Base-by-base conservation (phyloP, 495 filamentous ascomycete genomes). In the Penicillium lagena region DNA sequence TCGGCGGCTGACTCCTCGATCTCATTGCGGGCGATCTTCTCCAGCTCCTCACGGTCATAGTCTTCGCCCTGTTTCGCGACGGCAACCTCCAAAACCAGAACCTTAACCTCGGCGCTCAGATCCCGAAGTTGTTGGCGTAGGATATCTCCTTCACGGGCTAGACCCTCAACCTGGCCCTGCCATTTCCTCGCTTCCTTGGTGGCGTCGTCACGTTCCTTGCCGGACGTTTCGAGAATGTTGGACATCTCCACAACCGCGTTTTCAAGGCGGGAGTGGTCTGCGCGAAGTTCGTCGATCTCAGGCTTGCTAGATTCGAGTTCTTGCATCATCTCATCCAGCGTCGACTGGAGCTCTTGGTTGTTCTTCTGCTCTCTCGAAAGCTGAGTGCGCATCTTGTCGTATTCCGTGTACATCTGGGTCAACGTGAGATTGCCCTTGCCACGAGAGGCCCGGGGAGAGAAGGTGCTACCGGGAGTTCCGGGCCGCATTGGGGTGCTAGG, bases 81-180 rank as follows among this genome's bases (percentile, higher is more conserved):
- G 45, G 93, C 81, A 29, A 87, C 74, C 59, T 95, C 90, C 54
- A 89, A 77, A 8, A 95, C 76, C 2, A 99, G 73, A 35, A 95
- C 77, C 64, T 95, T 93, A 51, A 96, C 77, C 59, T 97, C 89
- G 1, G 83, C 79, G 51, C 89, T 89, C 13, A 95, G 75, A 67
- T 97, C 93, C 22, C 93, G 82, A n/a, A 97, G 72, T 58, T 97
- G 79, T 49, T 91, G 85, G 28, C 84, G 85, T 10, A 95, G 72
- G 42, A 97, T 82, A 41, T 86, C 82, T 27, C 78, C 75, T 63
- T 96, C 90, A 12, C 80, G 81, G 34, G 79, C 72, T 7, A 83
- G 73, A 9, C 83, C 85, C 43, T 83, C 72, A 22, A 87, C 79
- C 47, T 86, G 74, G 39, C 76, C 79, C 59, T 90, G 86, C 51